phyloP scores from a whole-genome alignment of 2,329 filamentous ascomycete species.

The Monilinia laxa region DNA sequence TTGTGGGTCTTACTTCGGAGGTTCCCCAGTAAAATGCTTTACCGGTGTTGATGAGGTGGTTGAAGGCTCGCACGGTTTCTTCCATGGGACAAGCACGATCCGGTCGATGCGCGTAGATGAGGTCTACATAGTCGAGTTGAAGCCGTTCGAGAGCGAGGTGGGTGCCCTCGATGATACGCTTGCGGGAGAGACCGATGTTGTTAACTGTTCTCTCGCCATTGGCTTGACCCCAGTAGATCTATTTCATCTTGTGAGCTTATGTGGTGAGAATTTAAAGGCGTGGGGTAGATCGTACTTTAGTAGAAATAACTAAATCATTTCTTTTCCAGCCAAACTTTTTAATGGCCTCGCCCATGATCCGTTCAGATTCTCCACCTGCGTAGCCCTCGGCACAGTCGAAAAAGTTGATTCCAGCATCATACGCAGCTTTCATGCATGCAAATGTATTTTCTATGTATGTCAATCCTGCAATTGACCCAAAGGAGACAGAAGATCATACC shows the following conservation, averaged over 20 bases:
- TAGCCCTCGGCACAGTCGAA: conserved; percentile 59
- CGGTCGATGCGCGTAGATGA: conserved; percentile 68
- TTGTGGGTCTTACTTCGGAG: conserved; percentile 64
- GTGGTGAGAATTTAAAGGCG: not conserved
- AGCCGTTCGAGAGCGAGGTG: conserved; percentile 55
- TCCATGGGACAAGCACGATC: conserved; percentile 69
- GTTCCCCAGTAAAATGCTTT: conserved; percentile 72
- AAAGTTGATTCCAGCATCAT: conserved; percentile 57
- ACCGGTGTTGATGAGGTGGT: conserved; percentile 65
- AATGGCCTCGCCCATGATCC: conserved; percentile 55
- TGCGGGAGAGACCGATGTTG: conserved; percentile 65
- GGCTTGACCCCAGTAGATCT: conserved; percentile 64
- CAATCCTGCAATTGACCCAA: not conserved
- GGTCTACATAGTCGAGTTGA: conserved; percentile 61
- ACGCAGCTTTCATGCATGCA: conserved; percentile 60
- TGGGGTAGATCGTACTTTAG: conserved; percentile 45
- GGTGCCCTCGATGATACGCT: conserved; percentile 68
- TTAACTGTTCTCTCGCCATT: conserved; percentile 63
- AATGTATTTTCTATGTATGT: conserved; percentile 53
- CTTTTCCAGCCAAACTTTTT: conserved; percentile 57
- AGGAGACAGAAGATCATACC: conserved; percentile 44
- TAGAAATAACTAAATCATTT: conserved; percentile 57
- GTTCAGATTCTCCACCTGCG: conserved; percentile 52
- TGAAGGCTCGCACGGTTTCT: conserved; percentile 69
- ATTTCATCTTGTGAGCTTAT: conserved; percentile 19